Base-by-base conservation (phyloP, 805 yeast species). In the Pichia insulana region DNA sequence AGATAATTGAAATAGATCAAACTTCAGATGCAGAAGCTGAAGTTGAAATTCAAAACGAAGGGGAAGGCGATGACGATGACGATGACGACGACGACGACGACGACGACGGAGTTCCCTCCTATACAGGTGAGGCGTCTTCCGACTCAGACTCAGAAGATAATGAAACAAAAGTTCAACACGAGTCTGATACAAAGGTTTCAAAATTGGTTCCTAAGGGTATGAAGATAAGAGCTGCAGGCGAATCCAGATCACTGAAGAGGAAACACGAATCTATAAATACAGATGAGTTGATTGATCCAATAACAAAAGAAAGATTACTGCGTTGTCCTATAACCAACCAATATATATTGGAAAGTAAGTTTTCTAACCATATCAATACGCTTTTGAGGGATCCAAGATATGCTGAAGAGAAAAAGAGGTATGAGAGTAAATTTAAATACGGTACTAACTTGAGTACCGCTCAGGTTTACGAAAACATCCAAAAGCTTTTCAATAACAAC, bases 321-420 rank as follows among this genome's bases (percentile, higher is more conserved):
- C 71, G 67, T 48, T 86, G 96, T 56, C 96, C 96, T n/a, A 67
- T 84, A 33, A 84, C 96, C 0, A 80, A 80, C 2, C 71, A 77
- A 52, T 53, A 71, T 55, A 72, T 89, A 2, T 82, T 89, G 0
- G 92, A 83, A 51, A 68, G 71, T 34, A 66, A 80, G 48, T 86
- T 83, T 55, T 81, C 76, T 46, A 73, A 71, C 47, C 97, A 90
- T 57, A 66, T 89, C 50, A 73, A 75, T 45, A 73, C 78, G 13
- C 65, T 83, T 42, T 65, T 85, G 30, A 63, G 89, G 36, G 95
- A 89, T 59, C 95, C 96, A 3, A 68, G 75, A 50, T 85, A 84
- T 62, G 72, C 76, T 49, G 77, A 76, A 43, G 87, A 86, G 58
- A 78, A 76, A 53, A 74, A 69, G 34, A 71, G 74, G 41, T 82